Evolutionary conservation across 2,329 filamentous ascomycete genomes (phyloP), one percentile per base, ranked within the genome.

Genomic region (Orbilia ellipsospora): DNA sequence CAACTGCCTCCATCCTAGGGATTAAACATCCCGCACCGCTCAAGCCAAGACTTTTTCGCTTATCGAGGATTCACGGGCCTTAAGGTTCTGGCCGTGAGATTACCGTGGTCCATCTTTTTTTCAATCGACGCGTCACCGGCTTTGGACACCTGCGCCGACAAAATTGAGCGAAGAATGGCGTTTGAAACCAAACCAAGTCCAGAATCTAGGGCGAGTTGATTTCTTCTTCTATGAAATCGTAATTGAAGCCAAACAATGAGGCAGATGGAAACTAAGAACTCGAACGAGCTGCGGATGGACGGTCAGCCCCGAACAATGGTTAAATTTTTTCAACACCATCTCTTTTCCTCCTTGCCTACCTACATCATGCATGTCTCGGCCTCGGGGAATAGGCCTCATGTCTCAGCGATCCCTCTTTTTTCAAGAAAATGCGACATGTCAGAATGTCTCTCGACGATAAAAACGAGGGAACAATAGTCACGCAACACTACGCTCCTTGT

Each of bases 311-410:
- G 13, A 55, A 55, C 12, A 55, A 28, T 18, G 18, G 28, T 10
- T 2, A 28, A n/a, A 31, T 18, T n/a, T 48, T 48, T 4, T 3
- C 44, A 48, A n/a, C n/a, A n/a, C n/a, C n/a, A n/a, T n/a, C n/a
- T n/a, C n/a, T n/a, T n/a, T n/a, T n/a, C n/a, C 16, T 15, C 16
- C 31, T 36, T 6, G 31, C n/a, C n/a, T n/a, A n/a, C 31, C 28
- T 4, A 31, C 10, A 44, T 26, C 18, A 20, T 12, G 40, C 55
- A 36, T 31, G 55, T 61, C n/a, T 61, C 18, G 18, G 20, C 40
- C 7, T 31, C 57, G 44, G 57, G 40, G 44, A 61, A 61, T 31
- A 28, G 42, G 44, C 20, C 16, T 50, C 12, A 61, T 61, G 42
- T 61, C 44, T 61, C 57, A 61, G 40, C 57, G 40, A 8, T 50